Conservation (phyloP, 2,329 filamentous ascomycete genomes). For the Penicillium polonicum region DNA sequence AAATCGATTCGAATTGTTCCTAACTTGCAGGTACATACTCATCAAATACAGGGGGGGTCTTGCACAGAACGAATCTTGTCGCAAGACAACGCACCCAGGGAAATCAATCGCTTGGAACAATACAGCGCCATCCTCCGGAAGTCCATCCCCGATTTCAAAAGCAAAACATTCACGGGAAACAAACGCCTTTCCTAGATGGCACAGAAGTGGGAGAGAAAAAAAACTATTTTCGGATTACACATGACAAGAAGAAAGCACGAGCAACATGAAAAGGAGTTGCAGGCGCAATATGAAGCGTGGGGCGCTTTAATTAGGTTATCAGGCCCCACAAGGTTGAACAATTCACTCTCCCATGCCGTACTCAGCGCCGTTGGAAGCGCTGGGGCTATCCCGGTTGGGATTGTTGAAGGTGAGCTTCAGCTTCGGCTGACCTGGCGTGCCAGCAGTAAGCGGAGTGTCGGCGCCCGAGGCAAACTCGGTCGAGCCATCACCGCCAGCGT, state of each 20-base stretch:
- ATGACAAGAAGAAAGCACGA: conserved; percentile 10
- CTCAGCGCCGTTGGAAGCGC: conserved; percentile 33
- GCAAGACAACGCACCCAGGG: conserved; percentile 4
- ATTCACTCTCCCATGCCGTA: conserved; percentile 36
- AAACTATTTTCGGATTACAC: conserved; percentile 14
- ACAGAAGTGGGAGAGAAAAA: not conserved
- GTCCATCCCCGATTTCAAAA: conserved; percentile 12
- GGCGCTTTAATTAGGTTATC: not conserved
- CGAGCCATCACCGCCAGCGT: conserved; percentile 52
- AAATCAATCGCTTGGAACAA: conserved; percentile 13
- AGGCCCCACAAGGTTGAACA: not conserved
- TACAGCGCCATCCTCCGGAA: conserved; percentile 11
- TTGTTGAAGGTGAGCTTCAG: conserved; percentile 65
- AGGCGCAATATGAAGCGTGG: not conserved
- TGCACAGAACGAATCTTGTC: not conserved
- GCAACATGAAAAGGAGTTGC: conserved; percentile 1
- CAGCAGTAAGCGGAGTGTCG: conserved; percentile 62
- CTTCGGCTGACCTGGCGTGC: conserved; percentile 59
- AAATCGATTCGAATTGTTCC: conserved; percentile 8
- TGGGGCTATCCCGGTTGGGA: conserved; percentile 37
- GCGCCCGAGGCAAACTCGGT: conserved; percentile 49
- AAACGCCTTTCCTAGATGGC: conserved; percentile 15
- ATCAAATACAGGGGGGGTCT: conserved; percentile 13
- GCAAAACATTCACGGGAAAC: conserved; percentile 7
- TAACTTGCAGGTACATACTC: conserved; percentile 15